Percentiles rank a stretch among this genome's conserved stretches.
Evolutionary conservation across 495 filamentous ascomycete species (phyloP).

Genomic region (Bryoglossum gracile): DNA sequence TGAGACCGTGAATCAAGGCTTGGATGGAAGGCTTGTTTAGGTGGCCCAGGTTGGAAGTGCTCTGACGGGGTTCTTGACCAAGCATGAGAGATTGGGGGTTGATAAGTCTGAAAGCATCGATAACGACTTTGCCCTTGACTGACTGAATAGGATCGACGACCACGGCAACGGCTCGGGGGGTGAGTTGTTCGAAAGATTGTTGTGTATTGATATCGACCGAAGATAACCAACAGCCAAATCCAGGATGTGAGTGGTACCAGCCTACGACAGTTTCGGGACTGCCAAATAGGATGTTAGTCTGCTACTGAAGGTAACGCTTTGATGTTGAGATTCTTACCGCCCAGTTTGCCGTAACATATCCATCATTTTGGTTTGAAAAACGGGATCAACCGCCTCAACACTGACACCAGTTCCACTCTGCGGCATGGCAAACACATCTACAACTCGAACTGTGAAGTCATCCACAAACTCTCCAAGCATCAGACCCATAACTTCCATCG

Average conservation of each 20-base stretch:
- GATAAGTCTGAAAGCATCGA: conserved; percentile 97
- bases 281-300: conserved; percentile 10
- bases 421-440: conserved; percentile 99
- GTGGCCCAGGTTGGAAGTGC: conserved; percentile 94
- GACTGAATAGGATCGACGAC: conserved; percentile 98
- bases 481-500: conserved; percentile 99
- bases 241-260: conserved; percentile 99
- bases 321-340: conserved; percentile 61
- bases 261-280: conserved; percentile 96
- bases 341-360: conserved; percentile 97
- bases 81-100: conserved; percentile 98
- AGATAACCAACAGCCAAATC: conserved; percentile 98
- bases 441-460: conserved; percentile 95
- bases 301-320: conserved; percentile 1
- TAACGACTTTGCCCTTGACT: conserved; percentile 98
- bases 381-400: conserved; percentile 95
- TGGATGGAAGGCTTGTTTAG: conserved; percentile 98
- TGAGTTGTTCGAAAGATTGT: conserved; percentile 97
- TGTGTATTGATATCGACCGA: conserved; percentile 99
- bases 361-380: conserved; percentile 99
- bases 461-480: conserved; percentile 99
- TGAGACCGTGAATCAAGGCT: conserved; percentile 96
- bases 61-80: conserved; percentile 96
- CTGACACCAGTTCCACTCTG: conserved; percentile 97
- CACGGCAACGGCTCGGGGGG: conserved; percentile 89